Percentiles rank a stretch among this genome's conserved stretches.
These are phyloP conservation scores for Gillenia trifoliata DNA, from an alignment of 306 rosid genomes.

Conservation along the genomic window DNA sequence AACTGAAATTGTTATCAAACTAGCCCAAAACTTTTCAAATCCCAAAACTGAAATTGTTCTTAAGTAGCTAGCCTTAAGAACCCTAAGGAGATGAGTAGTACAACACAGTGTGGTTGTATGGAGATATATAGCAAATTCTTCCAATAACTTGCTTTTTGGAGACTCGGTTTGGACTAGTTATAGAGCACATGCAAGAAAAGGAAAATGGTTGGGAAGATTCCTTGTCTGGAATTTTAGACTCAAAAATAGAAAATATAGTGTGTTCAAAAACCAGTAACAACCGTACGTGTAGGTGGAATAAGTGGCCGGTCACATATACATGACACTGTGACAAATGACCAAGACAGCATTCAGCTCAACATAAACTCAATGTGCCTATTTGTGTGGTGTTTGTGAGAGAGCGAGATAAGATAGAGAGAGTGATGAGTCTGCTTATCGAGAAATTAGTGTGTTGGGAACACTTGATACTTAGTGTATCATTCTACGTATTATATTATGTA, in stretches of 20 bases:
- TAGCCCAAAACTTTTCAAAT: neutral
- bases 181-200: conserved; percentile 5
- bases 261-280: neutral
- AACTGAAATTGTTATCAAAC: neutral
- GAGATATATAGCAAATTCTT: conserved; percentile 12
- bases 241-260: neutral
- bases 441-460: no score
- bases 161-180: neutral
- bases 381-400: neutral
- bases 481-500: no score
- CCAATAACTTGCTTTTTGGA: conserved; percentile 7
- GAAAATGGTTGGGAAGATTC: conserved; percentile 13
- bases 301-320: conserved; percentile 11
- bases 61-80: neutral
- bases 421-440: neutral
- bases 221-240: conserved; percentile 12
- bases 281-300: conserved; percentile 14
- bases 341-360: conserved; percentile 10
- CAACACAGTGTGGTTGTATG: neutral
- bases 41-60: neutral
- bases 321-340: conserved; percentile 13
- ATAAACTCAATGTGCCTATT: neutral
- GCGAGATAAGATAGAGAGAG: neutral
- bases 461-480: no score
- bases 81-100: neutral